Base-by-base conservation (phyloP, 352 stramenopile species). In the Phytophthora cryptogea region DNA sequence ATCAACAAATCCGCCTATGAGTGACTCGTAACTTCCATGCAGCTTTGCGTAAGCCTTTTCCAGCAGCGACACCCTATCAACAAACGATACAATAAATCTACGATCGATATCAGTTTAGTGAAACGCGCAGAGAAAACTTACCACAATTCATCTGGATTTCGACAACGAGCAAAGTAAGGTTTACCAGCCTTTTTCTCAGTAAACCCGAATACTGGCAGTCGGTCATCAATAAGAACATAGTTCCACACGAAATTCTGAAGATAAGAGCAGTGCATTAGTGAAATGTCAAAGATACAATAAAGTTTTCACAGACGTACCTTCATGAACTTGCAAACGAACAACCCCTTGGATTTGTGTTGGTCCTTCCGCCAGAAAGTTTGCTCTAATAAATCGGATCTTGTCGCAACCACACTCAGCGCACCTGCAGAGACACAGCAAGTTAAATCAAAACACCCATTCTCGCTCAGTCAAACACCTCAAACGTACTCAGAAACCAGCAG, bases 11-110 rank as follows among this genome's bases (percentile, higher is more conserved):
- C 92, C 92, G 28, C 92, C 90, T 44, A 96, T 96, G 7, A 97
- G 64, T 0, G 79, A 59, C 48, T 96, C 89, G 47, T 97, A 98
- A 50, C 76, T 92, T 13, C 88, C 88, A 49, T 97, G 81, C 2
- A 98, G 72, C 61, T 98, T 98, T 5, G 92, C 92, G 51, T 97
- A 98, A 2, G 91, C 92, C 48, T 98, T 98, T 58, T 97, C 90
- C 0, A 97, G 48, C 8, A 97, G 43, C 1, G 84, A 73, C 3
- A 97, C 90, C 90, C 90, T 94, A 17, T 32, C 39, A 58, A 44
- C 20, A 23, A 23, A 23, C 20, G 20, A 23, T 23, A n/a, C 36
- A 44, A 28, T 8, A 27, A 23, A 28, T 23, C 20, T 23, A 23
- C 20, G 2, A 23, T 23, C 20, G 20, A 23, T 23, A 1, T 23